Evolutionary conservation across 2,329 filamentous ascomycete species (phyloP), one percentile per base, ranked within the genome.

Genomic region (Colletotrichum filicis): DNA sequence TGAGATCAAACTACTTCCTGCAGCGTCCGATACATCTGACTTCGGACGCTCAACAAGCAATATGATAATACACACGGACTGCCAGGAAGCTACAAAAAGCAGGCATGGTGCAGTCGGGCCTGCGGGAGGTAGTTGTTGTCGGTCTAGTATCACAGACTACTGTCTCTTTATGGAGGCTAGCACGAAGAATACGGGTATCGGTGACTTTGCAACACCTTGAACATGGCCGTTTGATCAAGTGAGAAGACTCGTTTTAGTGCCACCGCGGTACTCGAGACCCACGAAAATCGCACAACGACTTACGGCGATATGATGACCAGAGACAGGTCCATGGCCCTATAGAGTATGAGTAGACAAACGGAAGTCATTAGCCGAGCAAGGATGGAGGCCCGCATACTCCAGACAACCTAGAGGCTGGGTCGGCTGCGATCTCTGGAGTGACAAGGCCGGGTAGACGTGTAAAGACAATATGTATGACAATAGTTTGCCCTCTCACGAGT

Each of bases 261-360:
- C 66, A 61, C 60, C 56, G 70, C 71, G 71, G 71, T 46, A 71
- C n/a, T 32, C 59, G 60, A 70, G 66, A 61, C 56, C 63, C 56
- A 64, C 60, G 55, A 37, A 49, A 57, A 53, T 32, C 30, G 19
- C 60, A 52, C 22, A 37, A 71, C 35, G 28, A 32, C 12, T 14
- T 9, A 57, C 30, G 32, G 7, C 60, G 22, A 24, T 53, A 35
- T 53, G 56, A 30, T 9, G 22, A 57, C 52, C 46, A 66, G 42
- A 61, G 55, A 70, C 55, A 60, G n/a, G 19, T 52, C 14, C 55
- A 46, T 49, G 5, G 55, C 7, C 46, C 32, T 49, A 35, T 52
- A 35, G 42, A 49, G 42, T 49, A 35, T 35, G 11, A 22, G 42
- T 49, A 9, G 42, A 55, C 35, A 19, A 14, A 53, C 4, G 24